These are phyloP conservation scores for Fusarium bactridioides DNA, from an alignment of 2,329 filamentous ascomycete genomes.

Conservation along the genomic window DNA sequence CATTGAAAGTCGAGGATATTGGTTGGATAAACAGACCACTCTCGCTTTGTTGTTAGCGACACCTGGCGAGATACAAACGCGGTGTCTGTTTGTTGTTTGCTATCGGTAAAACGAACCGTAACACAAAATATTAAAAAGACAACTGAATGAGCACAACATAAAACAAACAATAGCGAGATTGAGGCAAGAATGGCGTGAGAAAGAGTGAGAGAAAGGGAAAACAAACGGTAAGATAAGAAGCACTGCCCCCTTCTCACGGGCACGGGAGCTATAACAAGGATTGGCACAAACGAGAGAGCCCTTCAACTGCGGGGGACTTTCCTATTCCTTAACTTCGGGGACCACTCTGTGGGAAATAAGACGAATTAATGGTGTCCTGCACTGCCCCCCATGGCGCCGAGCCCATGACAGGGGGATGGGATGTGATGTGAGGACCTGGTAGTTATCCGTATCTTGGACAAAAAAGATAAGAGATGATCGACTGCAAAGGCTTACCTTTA, in stretches of 20 bases:
- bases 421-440: background rate
- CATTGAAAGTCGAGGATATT: background rate
- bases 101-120: background rate
- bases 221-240: background rate
- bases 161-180: background rate
- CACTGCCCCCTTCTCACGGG: conserved; percentile 23
- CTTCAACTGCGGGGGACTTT: conserved; percentile 14
- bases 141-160: background rate
- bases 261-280: background rate
- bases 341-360: conserved; percentile 17
- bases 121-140: background rate
- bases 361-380: conserved; percentile 20
- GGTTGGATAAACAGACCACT: background rate
- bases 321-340: conserved; percentile 1
- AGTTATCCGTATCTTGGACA: background rate
- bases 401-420: conserved; percentile 23
- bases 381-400: conserved; percentile 30
- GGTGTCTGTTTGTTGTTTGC: background rate
- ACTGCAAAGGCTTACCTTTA: background rate
- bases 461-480: background rate
- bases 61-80: background rate
- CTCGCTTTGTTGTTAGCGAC: background rate
- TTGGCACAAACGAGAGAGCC: background rate
- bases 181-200: background rate
- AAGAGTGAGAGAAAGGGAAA: background rate